A percentile compares a stretch with the other conserved stretches of the same genome.
These are phyloP conservation scores for Fonsecaea monophora DNA, from an alignment of 2,329 filamentous ascomycete species.

Conservation along the genomic window DNA sequence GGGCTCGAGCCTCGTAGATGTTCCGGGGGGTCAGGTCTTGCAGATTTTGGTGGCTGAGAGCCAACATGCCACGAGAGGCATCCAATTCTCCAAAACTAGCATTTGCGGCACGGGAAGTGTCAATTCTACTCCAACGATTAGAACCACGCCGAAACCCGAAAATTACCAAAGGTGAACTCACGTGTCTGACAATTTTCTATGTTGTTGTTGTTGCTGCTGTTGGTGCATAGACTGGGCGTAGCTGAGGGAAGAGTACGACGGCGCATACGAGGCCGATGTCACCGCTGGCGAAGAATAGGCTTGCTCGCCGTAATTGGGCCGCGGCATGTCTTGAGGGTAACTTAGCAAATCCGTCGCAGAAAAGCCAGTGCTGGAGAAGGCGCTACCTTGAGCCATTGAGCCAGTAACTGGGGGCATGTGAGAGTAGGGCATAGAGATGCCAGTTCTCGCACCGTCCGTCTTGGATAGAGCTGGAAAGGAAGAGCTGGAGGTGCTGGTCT, in stretches of 20 bases:
- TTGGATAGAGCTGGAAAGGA: slow-evolving; percentile 66
- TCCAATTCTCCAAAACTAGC: slow-evolving; percentile 87
- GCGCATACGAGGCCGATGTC: slow-evolving; percentile 70
- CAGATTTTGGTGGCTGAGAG: slow-evolving; percentile 74
- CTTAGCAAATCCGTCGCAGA: slow-evolving; percentile 71
- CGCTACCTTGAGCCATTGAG: slow-evolving; percentile 73
- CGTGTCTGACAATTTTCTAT: slow-evolving; percentile 81
- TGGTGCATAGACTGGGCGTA: slow-evolving; percentile 69
- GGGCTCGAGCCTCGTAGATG: slow-evolving; percentile 75
- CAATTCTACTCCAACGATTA: slow-evolving; percentile 20
- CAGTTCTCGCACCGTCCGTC: slow-evolving; percentile 63
- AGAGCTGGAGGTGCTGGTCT: slow-evolving; percentile 59
- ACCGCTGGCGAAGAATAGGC: slow-evolving; percentile 74
- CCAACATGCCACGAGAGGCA: slow-evolving; percentile 91
- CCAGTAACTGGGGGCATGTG: slow-evolving; percentile 75
- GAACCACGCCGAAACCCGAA: slow-evolving; percentile 49
- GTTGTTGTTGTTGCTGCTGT: slow-evolving; percentile 60
- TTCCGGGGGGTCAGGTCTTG: slow-evolving; percentile 81
- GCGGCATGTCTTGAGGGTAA: slow-evolving; percentile 77
- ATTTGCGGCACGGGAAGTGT: slow-evolving; percentile 59
- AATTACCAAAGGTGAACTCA: slow-evolving; percentile 64
- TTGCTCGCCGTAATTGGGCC: slow-evolving; percentile 74
- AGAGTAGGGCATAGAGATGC: slow-evolving; percentile 73
- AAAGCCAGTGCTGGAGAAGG: slow-evolving; percentile 68
- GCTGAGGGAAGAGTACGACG: slow-evolving; percentile 76